phyloP scores from a whole-genome alignment of 139 green algal genomes.

The Pseudopediastrum boryanum region DNA sequence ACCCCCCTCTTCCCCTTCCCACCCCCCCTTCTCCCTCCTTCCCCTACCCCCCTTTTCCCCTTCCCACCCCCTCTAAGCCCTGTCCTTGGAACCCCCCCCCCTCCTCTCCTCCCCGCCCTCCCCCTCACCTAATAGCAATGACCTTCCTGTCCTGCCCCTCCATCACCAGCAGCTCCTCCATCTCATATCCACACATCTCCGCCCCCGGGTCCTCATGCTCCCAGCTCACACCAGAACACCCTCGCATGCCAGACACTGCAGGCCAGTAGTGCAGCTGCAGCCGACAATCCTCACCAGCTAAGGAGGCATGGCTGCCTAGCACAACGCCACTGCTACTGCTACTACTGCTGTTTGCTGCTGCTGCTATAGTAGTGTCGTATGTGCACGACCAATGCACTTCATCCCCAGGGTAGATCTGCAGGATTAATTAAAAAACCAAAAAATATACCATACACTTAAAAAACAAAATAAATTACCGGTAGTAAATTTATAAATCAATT shows the following conservation, averaged over 20 bases:
- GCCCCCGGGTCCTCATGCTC: background rate
- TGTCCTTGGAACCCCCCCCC: background rate
- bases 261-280: constrained; percentile 36
- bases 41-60: too few species aligned
- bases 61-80: background rate
- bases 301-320: background rate
- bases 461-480: too few species aligned
- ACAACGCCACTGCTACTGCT: background rate
- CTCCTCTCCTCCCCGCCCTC: background rate
- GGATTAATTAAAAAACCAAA: too few species aligned
- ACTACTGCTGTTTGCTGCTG: background rate
- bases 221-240: background rate
- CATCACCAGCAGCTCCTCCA: constrained; percentile 14
- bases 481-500: too few species aligned
- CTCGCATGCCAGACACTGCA: background rate
- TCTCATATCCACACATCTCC: constrained; percentile 29
- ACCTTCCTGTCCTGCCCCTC: background rate
- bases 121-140: constrained; percentile 26
- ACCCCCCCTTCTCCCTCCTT: too few species aligned
- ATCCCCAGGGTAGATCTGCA: too few species aligned
- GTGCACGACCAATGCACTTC: too few species aligned
- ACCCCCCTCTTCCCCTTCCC: too few species aligned
- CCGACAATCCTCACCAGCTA: constrained; percentile 21
- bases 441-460: too few species aligned
- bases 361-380: too few species aligned